Conservation (phyloP, 805 yeast genomes). For the Metschnikowia drakensbergensis region DNA sequence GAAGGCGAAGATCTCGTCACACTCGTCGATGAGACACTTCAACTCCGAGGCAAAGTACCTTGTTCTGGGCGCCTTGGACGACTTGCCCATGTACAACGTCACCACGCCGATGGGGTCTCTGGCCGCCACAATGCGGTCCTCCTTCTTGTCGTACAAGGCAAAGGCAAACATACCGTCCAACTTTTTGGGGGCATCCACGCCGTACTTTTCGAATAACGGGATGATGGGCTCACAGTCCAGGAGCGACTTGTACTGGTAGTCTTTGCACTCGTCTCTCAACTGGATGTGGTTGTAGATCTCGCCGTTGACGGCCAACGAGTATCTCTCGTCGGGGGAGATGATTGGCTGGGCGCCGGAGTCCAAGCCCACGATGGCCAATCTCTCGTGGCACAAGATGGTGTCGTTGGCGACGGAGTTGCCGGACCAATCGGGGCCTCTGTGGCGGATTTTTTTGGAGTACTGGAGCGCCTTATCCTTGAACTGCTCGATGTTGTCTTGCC, state of each 20-base stretch:
- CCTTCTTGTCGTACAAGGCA: constrained; percentile 78
- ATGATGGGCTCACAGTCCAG: constrained; percentile 98
- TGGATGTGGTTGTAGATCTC: constrained; percentile 97
- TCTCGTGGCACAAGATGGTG: constrained; percentile 89
- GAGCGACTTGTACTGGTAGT: constrained; percentile 76
- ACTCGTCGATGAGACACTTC: constrained; percentile 89
- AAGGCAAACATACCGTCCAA: constrained; percentile 99
- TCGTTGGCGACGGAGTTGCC: constrained; percentile 85
- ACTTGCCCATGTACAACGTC: constrained; percentile 91
- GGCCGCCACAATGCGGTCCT: constrained; percentile 90
- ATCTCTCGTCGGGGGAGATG: constrained; percentile 69
- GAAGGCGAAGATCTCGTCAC: constrained; percentile 90
- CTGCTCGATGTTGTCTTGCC: constrained; percentile 70
- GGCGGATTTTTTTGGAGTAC: constrained; percentile 89
- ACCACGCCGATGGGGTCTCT: constrained; percentile 98
- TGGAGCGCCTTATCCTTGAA: constrained; percentile 89
- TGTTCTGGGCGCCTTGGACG: constrained; percentile 63
- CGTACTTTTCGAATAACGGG: constrained; percentile 86
- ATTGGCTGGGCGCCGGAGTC: constrained; percentile 99
- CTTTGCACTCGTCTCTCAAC: constrained; percentile 69
- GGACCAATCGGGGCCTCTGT: constrained; percentile 99
- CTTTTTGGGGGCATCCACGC: constrained; percentile 82
- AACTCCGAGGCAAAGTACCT: constrained; percentile 91
- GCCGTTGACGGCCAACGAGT: constrained; percentile 86
- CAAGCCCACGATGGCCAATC: constrained; percentile 95